Conservation (phyloP, 1,284 basidiomycete genomes). For the Schizophyllum commune region DNA sequence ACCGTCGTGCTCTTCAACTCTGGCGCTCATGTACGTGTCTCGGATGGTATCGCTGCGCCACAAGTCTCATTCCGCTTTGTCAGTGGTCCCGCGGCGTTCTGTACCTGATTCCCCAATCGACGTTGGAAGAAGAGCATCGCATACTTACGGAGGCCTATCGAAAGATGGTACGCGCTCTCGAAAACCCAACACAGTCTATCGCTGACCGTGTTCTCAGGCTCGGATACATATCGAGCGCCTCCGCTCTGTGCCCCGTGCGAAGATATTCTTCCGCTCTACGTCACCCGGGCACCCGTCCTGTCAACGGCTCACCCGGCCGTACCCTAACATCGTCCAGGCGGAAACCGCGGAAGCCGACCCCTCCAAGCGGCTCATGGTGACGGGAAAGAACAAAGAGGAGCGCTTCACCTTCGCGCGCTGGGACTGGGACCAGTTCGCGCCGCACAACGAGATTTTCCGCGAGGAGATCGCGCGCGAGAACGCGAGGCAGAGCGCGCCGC, state of each 20-base stretch:
- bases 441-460: constrained; percentile 1
- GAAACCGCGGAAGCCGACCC: constrained; percentile 1
- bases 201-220: background rate
- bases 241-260: constrained; percentile 1
- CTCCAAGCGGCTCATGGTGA: background rate
- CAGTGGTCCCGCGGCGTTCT: constrained; percentile 6
- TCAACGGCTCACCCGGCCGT: background rate
- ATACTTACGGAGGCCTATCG: background rate
- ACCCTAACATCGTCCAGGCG: constrained; percentile 1
- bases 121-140: constrained; percentile 1
- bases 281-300: constrained; percentile 6
- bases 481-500: background rate
- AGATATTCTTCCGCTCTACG: constrained; percentile 7
- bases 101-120: constrained; percentile 2
- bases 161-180: constrained; percentile 2
- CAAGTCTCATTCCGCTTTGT: background rate
- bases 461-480: constrained; percentile 1
- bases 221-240: constrained; percentile 2
- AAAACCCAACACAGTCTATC: background rate
- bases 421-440: constrained; percentile 8
- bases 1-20: constrained; percentile 5
- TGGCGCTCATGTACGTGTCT: constrained; percentile 4
- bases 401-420: constrained; percentile 1
- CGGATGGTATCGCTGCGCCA: background rate
- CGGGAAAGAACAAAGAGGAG: background rate